Evolutionary conservation across 129 eudicot genomes (phyloP), one percentile per base, ranked within the genome.

Genomic region (Erigeron canadensis): DNA sequence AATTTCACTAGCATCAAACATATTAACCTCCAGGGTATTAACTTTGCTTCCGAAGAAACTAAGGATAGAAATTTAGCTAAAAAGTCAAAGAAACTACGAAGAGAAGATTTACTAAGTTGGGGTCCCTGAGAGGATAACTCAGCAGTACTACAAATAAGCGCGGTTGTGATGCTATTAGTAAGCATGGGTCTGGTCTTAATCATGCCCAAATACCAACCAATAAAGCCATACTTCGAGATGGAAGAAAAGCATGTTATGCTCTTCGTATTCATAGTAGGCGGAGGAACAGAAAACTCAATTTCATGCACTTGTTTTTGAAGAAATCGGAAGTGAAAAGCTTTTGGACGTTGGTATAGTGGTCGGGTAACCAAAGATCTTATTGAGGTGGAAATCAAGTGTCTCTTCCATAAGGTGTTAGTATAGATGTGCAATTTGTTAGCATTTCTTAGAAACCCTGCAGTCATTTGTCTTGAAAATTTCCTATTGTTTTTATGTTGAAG

Each of bases 61-160:
- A 34, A 67, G 23, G 13, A 23, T 12, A 8, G 3, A 55, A 13
- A 37, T 9, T 48, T 54, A 6, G 54, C 18, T 53, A 38, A 65
- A 8, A 39, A 42, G 19, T 21, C 5, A 16, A 53, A 22, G 8
- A 55, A 28, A 13, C 10, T 54, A 42, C 2, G 46, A 16, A 45
- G 34, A 23, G 34, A 1, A 12, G 44, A 51, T 8, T 41, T 12
- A 16, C 19, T 5, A 22, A 9, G 42, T 13, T 42, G 54, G 21
- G 45, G 54, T 50, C 87, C 98, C 97, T 94, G 98, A 43, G 99
- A 87, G 17, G 99, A 85, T 15, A 86, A 78, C 75, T 94, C 99
- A 51, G 96, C 93, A 40, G 87, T 91, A 50, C 83, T 72, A 67
- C 87, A 90, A 39, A 89, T 90, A 53, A 87, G 46, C 13, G 85